Conservation (phyloP, 805 yeast genomes). For the Kuraishia piskuri region DNA sequence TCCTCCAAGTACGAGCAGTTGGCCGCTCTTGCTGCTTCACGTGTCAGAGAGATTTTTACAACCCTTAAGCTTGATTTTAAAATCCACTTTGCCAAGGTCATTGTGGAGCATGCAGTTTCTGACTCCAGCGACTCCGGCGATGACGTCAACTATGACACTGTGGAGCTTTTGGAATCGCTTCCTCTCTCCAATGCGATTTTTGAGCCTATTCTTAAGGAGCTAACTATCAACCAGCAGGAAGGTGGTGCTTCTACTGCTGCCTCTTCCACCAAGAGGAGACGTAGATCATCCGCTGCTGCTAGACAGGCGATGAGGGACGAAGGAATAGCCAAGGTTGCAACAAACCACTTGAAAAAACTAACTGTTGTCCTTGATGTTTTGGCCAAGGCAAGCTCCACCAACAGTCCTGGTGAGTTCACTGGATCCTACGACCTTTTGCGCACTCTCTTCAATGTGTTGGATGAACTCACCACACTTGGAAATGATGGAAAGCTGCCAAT, state of each 20-base stretch:
- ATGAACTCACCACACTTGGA: slow-evolving; percentile 78
- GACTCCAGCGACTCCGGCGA: slow-evolving; percentile 23
- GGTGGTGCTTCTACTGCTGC: slow-evolving; percentile 17
- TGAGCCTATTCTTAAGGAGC: slow-evolving; percentile 47
- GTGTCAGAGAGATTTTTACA: slow-evolving; percentile 47
- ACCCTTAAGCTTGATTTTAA: slow-evolving; percentile 50
- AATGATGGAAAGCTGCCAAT: slow-evolving; percentile 90
- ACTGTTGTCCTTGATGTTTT: slow-evolving; percentile 75
- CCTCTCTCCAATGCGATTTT: slow-evolving; percentile 49
- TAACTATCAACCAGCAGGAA: slow-evolving; percentile 20
- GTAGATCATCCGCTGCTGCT: slow-evolving; percentile 71
- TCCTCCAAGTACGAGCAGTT: slow-evolving; percentile 33
- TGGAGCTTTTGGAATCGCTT: slow-evolving; percentile 44
- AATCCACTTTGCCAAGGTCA: slow-evolving; percentile 44
- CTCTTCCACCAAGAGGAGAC: slow-evolving; percentile 67
- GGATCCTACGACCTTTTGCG: slow-evolving; percentile 29
- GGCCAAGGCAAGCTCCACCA: slow-evolving; percentile 34
- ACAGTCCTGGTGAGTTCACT: slow-evolving; percentile 7
- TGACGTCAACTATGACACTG: slow-evolving; percentile 40
- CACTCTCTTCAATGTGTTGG: slow-evolving; percentile 45
- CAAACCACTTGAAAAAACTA: slow-evolving; percentile 65
- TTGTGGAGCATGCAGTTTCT: slow-evolving; percentile 40
- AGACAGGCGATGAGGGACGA: slow-evolving; percentile 70
- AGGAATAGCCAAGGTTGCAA: slow-evolving; percentile 67
- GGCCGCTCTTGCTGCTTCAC: slow-evolving; percentile 39